Evolutionary conservation across 495 filamentous ascomycete genomes (phyloP), one percentile per base, ranked within the genome.

Genomic region (Podospora bellae-mahoneyi): DNA sequence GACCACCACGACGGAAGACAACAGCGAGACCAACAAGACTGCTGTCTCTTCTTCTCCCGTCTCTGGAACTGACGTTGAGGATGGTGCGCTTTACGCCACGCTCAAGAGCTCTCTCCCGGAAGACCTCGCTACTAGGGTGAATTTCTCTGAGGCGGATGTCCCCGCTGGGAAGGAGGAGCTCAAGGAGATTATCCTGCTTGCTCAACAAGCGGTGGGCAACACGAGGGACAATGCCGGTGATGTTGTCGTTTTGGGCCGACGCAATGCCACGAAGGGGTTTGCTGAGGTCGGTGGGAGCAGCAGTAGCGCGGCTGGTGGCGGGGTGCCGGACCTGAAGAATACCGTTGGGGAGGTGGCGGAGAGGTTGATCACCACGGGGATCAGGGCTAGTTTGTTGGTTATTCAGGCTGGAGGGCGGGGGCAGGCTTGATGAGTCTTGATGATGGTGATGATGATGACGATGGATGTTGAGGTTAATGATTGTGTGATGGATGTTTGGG

Each of bases 361-460:
- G 61, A 80, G 83, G 57, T 76, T 94, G 30, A 82, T 90, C 4
- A 85, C 82, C 62, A 81, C 78, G 53, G 84, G 85, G 30, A 76
- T 92, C 13, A 87, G 83, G 70, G 89, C 90, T 0, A 94, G 91
- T 76, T 79, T 96, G n/a, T 78, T 96, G 64, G 86, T 96, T 64
- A 82, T 97, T 28, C 89, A 93, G 73, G 91, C 91, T 65, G 86
- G 80, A 1, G 79, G 78, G 28, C 63, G 65, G 58, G 73, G 68
- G 9, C 7, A 23, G 70, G 58, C n/a, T 58, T 58, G n/a, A 58
- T 2, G 55, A 20, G 23, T 10, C 54, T 20, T 16, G 10, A 39
- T 39, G 34, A 39, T 5, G 34, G 5, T 39, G 34, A 39, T 10
- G 10, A 6, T 39, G 5, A 39, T 39, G 34, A 39, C 3, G 9